Conservation (phyloP, 192 early-diverging fungal species). For the Entomortierella lignicola region DNA sequence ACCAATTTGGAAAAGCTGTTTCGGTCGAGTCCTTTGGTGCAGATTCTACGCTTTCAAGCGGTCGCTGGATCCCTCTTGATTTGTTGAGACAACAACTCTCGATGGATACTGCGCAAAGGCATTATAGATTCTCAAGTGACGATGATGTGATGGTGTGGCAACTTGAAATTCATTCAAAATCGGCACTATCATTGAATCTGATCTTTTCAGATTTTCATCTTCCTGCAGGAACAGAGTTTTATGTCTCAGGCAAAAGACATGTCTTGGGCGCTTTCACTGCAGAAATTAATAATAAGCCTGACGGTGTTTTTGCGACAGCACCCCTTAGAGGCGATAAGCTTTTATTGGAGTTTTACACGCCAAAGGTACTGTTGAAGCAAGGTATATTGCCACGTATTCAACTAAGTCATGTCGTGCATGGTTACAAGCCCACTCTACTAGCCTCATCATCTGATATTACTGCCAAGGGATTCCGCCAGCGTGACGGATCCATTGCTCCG, state of each 20-base stretch:
- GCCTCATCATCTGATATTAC: constrained; percentile 27
- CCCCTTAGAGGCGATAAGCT: constrained; percentile 52
- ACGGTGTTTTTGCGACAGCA: constrained; percentile 55
- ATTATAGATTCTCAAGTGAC: neutral
- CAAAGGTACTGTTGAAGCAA: constrained; percentile 5
- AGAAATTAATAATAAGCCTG: constrained; percentile 52
- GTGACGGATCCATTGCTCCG: constrained; percentile 25
- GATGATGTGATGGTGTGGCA: constrained; percentile 52
- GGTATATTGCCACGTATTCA: constrained; percentile 33
- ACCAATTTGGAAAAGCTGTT: constrained; percentile 58
- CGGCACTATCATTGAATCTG: constrained; percentile 54
- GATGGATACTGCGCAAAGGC: neutral
- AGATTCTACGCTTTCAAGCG: constrained; percentile 24
- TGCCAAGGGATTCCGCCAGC: constrained; percentile 10
- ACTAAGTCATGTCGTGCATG: constrained; percentile 53
- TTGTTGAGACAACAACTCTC: neutral
- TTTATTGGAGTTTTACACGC: constrained; percentile 47
- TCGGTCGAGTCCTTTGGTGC: constrained; percentile 25
- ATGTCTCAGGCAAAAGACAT: constrained; percentile 46
- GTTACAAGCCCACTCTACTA: constrained; percentile 52
- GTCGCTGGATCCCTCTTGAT: constrained; percentile 35
- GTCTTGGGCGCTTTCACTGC: constrained; percentile 54
- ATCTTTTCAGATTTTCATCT: constrained; percentile 60
- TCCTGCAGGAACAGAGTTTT: constrained; percentile 47
- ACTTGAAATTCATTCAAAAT: constrained; percentile 50